A percentile compares a stretch with the other conserved stretches of the same genome.
These are phyloP conservation scores for Trichoderma afroharzianum DNA, from an alignment of 2,329 filamentous ascomycete genomes.

Conservation along the genomic window DNA sequence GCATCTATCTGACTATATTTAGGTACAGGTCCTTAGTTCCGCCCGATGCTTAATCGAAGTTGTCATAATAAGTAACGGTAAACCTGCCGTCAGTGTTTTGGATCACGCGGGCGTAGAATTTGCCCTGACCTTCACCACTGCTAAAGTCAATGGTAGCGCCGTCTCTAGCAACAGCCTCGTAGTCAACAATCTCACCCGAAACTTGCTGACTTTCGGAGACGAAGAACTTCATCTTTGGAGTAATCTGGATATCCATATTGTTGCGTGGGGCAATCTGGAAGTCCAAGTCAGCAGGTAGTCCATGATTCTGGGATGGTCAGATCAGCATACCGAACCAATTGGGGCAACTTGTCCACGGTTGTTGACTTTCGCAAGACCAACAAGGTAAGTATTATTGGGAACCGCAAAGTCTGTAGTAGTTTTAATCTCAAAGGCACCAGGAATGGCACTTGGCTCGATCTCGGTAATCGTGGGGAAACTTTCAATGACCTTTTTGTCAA, in stretches of 20 bases:
- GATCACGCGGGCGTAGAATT: slow-evolving; percentile 3
- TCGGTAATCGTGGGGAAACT: neutral
- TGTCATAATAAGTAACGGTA: neutral
- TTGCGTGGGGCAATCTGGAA: slow-evolving; percentile 4
- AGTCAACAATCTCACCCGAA: slow-evolving; percentile 9
- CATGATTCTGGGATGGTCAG: neutral
- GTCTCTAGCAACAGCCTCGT: neutral
- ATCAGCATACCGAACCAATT: neutral
- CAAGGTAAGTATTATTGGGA: slow-evolving; percentile 8
- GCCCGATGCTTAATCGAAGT: neutral
- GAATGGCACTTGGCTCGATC: neutral
- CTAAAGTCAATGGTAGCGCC: slow-evolving; percentile 10
- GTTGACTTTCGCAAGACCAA: slow-evolving; percentile 13
- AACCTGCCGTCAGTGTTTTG: neutral
- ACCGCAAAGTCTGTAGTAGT: neutral
- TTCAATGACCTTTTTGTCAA: neutral
- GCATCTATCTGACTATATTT: neutral
- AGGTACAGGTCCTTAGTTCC: neutral
- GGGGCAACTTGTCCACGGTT: slow-evolving; percentile 13
- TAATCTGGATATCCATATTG: slow-evolving; percentile 8
- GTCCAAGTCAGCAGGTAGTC: neutral
- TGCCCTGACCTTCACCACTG: slow-evolving; percentile 1
- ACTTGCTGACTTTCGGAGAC: slow-evolving; percentile 10
- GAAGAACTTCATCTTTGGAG: slow-evolving; percentile 12
- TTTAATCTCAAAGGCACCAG: slow-evolving; percentile 4